Conservation (phyloP, 768 basidiomycete species). For the Termitomyces sp. region DNA sequence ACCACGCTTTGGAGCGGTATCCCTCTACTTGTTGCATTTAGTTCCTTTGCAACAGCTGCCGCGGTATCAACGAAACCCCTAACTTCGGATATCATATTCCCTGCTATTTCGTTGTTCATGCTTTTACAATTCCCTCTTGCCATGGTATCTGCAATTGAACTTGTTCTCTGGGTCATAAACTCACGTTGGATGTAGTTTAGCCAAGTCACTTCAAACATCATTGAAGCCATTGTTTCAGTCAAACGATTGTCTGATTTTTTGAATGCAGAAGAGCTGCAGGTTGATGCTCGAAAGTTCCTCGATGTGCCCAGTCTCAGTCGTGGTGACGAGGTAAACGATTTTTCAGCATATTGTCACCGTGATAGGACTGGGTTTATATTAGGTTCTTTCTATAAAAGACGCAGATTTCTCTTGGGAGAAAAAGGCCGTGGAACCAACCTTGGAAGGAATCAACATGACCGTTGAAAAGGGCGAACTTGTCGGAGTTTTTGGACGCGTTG, state of each 20-base stretch:
- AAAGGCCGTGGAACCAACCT: conserved; percentile 47
- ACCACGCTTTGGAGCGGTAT: conserved; percentile 64
- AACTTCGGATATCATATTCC: conserved; percentile 91
- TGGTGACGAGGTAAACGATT: conserved; percentile 54
- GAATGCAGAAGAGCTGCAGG: conserved; percentile 72
- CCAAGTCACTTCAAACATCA: conserved; percentile 72
- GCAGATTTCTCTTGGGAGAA: conserved; percentile 84
- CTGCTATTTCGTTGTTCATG: conserved; percentile 89
- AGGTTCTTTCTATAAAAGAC: conserved; percentile 64
- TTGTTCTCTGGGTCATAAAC: not conserved
- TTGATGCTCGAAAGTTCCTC: conserved; percentile 61
- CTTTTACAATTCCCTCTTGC: conserved; percentile 81
- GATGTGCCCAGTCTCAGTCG: conserved; percentile 32
- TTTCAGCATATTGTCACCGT: not conserved
- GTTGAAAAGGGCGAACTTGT: conserved; percentile 83
- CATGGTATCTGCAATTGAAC: conserved; percentile 46
- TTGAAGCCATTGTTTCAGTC: conserved; percentile 84
- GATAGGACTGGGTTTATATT: not conserved
- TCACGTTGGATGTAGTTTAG: conserved; percentile 40
- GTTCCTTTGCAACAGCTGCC: conserved; percentile 75
- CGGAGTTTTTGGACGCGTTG: conserved; percentile 84
- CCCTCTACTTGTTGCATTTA: conserved; percentile 73
- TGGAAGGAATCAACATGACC: conserved; percentile 73
- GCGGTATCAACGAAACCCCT: conserved; percentile 58
- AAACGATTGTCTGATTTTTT: conserved; percentile 76